Conservation (phyloP, 345 rosid genomes). For the Trapa incisa region DNA sequence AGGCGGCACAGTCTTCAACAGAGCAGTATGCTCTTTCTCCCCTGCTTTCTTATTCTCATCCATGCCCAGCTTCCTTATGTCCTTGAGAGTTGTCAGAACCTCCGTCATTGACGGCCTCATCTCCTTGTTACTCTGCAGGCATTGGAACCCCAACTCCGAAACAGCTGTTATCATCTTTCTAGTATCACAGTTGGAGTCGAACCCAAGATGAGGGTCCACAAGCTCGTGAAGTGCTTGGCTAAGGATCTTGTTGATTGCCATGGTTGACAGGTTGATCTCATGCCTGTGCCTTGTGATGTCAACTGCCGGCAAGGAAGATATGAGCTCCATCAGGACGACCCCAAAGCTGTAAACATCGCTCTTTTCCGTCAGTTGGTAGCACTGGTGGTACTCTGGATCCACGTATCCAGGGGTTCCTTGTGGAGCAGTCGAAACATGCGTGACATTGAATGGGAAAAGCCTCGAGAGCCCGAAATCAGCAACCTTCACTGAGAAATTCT, state of each 20-base stretch:
- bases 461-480: conserved; percentile 12
- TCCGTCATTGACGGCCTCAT: conserved; percentile 8
- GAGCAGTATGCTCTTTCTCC: neutral
- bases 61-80: neutral
- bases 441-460: conserved; percentile 1
- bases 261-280: conserved; percentile 9
- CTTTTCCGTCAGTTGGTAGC: conserved; percentile 13
- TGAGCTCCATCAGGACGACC: conserved; percentile 8
- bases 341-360: conserved; percentile 13
- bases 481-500: neutral
- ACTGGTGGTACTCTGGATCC: conserved; percentile 11
- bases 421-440: conserved; percentile 9
- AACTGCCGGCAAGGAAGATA: conserved; percentile 8
- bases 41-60: neutral
- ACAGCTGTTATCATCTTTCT: neutral
- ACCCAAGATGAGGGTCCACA: conserved; percentile 2
- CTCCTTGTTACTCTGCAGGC: conserved; percentile 5
- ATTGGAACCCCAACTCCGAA: neutral
- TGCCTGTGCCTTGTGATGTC: conserved; percentile 7
- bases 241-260: conserved; percentile 11
- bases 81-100: conserved; percentile 1
- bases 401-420: conserved; percentile 12
- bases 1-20: neutral
- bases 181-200: neutral
- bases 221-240: conserved; percentile 1